Percentiles rank a stretch among this genome's conserved stretches.
Evolutionary conservation across 164 flowering plant genomes (phyloP).

Genomic region (Magnolia changhungtana): DNA sequence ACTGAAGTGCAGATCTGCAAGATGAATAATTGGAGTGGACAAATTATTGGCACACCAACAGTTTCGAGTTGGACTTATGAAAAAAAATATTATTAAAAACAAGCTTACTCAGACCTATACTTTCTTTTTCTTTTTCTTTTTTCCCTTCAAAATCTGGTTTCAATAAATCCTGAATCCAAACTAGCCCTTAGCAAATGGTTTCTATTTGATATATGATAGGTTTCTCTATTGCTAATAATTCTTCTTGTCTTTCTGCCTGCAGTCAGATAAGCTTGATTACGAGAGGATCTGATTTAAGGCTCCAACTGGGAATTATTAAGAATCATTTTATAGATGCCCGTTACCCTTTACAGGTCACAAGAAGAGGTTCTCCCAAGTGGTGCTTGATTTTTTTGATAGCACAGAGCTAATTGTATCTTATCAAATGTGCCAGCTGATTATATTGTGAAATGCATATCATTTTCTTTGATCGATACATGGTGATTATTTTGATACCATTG

Average conservation of each 20-base stretch:
- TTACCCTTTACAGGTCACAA: not conserved
- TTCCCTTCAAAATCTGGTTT: not conserved
- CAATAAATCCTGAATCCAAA: not conserved
- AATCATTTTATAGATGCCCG: not conserved
- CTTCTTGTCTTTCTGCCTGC: conserved; percentile 8
- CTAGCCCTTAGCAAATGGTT: not conserved
- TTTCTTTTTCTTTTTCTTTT: not conserved
- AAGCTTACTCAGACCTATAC: too few relatives aligned
- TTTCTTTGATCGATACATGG: too few relatives aligned
- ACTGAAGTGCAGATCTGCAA: too few relatives aligned
- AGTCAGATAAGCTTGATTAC: conserved; percentile 33
- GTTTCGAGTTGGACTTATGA: too few relatives aligned
- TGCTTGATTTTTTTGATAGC: not conserved
- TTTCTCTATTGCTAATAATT: not conserved
- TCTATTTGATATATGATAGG: not conserved
- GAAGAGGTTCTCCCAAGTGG: not conserved
- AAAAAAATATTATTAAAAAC: too few relatives aligned
- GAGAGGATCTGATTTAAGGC: conserved; percentile 23
- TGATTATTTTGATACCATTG: too few relatives aligned
- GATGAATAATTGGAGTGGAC: too few relatives aligned
- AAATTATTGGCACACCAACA: too few relatives aligned
- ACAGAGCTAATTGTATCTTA: not conserved
- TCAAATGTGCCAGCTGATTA: not conserved
- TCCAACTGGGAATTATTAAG: not conserved
- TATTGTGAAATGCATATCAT: not conserved